Base-by-base conservation (phyloP, 805 yeast genomes). In the Kodamaea sagamina region DNA sequence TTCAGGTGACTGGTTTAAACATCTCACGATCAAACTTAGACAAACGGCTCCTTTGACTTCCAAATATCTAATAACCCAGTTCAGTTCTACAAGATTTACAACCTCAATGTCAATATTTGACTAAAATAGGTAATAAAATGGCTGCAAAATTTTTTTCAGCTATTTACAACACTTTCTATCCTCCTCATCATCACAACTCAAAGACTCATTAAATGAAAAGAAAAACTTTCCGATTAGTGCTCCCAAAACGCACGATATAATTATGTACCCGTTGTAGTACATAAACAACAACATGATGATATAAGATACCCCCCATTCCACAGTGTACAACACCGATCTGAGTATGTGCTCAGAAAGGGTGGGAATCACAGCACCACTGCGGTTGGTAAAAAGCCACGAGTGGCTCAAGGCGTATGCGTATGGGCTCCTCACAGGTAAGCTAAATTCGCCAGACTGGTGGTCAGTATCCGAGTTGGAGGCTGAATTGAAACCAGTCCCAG, bases 251-350 rank as follows among this genome's bases (percentile, higher is more conserved):
- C 84, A 81, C 8, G 81, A 73, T 45, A 83, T 78, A 46, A 81
- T 76, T 28, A 82, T 70, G 56, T 81, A 82, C 11, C 88, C 88
- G 54, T 82, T 83, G 67, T 79, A 83, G 67, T 82, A 82, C 89
- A 84, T 83, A 67, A 82, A 82, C 52, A 84, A 63, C 67, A 84
- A 71, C 86, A 82, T 84, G 54, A 83, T 76, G 39, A 83, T 59
- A 59, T 82, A 83, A 3, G 82, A 76, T 11, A 77, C 71, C 2
- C 83, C 83, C 79, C 84, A 80, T 57, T 82, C 82, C 19, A 79
- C 54, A 1, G 80, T 74, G 58, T 75, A 82, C 26, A 82, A 51
- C 2, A 67, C 39, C 0, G 78, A 63, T 46, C 84, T 71, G 11
- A 76, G 51, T 3, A 77, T 7, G 53, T 82, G 88, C 50, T 79